Evolutionary conservation across 2,329 filamentous ascomycete species (phyloP).

Genomic region (Diaporthe australafricana): DNA sequence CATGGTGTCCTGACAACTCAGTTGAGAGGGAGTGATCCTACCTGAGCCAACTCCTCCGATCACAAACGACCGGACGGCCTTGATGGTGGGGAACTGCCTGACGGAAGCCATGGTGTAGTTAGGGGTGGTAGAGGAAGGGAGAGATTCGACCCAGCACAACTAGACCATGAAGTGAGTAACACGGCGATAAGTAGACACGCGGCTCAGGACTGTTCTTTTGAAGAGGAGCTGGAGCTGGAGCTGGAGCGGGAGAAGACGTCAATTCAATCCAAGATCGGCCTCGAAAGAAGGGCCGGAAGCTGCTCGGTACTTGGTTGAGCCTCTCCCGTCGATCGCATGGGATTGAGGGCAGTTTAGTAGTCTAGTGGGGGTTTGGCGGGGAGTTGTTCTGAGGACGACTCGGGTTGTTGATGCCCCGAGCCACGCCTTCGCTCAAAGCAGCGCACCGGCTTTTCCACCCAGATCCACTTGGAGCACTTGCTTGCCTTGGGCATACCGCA

Average conservation of each 20-base stretch:
- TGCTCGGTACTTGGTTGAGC: slow-evolving; percentile 9
- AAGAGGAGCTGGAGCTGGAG: background rate
- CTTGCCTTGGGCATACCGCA: background rate
- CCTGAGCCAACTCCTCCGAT: slow-evolving; percentile 71
- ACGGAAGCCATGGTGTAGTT: slow-evolving; percentile 58
- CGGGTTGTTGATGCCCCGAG: slow-evolving; percentile 36
- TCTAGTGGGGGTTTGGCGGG: slow-evolving; percentile 28
- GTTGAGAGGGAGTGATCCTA: slow-evolving; percentile 48
- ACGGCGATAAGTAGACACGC: too few relatives aligned
- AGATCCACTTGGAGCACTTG: slow-evolving; percentile 11
- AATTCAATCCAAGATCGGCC: background rate
- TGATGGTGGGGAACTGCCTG: slow-evolving; percentile 78
- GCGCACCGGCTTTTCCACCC: background rate
- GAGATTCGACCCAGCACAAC: background rate
- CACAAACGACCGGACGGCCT: slow-evolving; percentile 78
- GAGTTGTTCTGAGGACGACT: slow-evolving; percentile 6
- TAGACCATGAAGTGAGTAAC: background rate
- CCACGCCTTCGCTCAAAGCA: background rate
- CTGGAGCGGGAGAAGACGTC: background rate
- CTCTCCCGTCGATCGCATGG: slow-evolving; percentile 11
- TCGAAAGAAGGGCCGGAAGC: slow-evolving; percentile 9
- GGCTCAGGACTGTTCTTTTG: background rate
- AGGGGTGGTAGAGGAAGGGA: background rate
- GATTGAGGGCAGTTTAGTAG: slow-evolving; percentile 27
- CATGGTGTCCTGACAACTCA: background rate